Base-by-base conservation (phyloP, 805 yeast species). In the Soucietia sequanensis region DNA sequence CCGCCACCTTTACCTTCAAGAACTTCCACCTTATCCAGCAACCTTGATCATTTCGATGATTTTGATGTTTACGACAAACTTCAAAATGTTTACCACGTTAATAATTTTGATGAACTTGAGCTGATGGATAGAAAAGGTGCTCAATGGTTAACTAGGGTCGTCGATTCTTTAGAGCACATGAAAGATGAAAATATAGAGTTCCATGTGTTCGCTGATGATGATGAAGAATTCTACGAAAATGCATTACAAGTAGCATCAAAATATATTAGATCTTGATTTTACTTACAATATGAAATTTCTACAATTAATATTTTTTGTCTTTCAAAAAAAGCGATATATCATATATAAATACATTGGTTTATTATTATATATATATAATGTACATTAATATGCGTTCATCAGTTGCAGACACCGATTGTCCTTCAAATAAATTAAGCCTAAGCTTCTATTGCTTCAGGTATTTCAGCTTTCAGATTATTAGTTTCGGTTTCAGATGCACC, bases 121-220 rank as follows among this genome's bases (percentile, higher is more conserved):
- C 65, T 60, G 25, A 48, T 51, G 27, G 74, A 68, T 41, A 48
- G 41, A 28, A 54, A 45, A 26, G 74, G 72, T 3, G 66, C 69
- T 0, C 42, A 42, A 22, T 68, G 71, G 68, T 54, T 68, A 19
- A 54, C 53, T 30, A 44, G 68, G 32, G 55, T 65, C 10, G 44
- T 59, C 15, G 39, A 43, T 6, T 58, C 63, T 4, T 38, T 62
- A n/a, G 56, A 55, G 25, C 41, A 29, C 12, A 45, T 65, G 31
- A 58, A 56, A 25, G 55, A 54, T 9, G 48, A 62, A 6, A 42
- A 48, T 15, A 56, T 65, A 6, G 55, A 50, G 36, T 39, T 64
- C 5, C 44, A 49, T 27, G 46, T 66, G 30, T 60, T 65, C 55
- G 46, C 55, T 25, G 68, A 62, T 45, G 52, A 53, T n/a, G 70